phyloP scores from a whole-genome alignment of 768 basidiomycete species.

The Lactarius indigo region DNA sequence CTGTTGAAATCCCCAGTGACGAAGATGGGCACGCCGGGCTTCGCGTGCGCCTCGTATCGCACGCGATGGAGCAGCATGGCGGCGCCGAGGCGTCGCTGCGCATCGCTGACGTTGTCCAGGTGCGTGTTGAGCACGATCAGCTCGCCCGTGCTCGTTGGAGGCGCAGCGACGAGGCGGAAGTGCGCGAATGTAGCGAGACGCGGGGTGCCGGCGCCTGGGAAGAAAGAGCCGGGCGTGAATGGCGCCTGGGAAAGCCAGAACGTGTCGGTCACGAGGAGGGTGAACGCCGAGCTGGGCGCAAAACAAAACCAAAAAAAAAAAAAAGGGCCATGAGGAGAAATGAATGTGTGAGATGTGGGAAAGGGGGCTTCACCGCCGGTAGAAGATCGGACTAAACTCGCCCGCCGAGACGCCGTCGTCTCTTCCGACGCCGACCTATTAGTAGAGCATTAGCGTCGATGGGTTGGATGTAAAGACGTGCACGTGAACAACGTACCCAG shows the following conservation, averaged over 20 bases:
- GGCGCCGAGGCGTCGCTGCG: conserved; percentile 47
- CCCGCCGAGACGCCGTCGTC: conserved; percentile 53
- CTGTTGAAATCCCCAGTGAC: conserved; percentile 54
- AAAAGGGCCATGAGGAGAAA: neutral
- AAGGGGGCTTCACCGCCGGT: conserved; percentile 36
- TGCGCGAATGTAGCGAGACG: conserved; percentile 48
- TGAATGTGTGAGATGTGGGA: neutral
- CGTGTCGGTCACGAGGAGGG: conserved; percentile 41
- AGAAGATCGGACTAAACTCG: conserved; percentile 64
- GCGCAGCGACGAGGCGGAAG: conserved; percentile 31
- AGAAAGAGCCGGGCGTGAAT: conserved; percentile 43
- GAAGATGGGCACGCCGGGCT: conserved; percentile 37
- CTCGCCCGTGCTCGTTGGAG: conserved; percentile 15
- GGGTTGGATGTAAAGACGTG: too few species aligned
- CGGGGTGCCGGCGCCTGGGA: conserved; percentile 48
- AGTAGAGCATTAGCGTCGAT: neutral
- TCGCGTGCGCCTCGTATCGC: conserved; percentile 41
- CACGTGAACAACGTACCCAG: conserved; percentile 38
- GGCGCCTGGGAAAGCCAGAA: conserved; percentile 60
- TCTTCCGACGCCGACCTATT: conserved; percentile 57
- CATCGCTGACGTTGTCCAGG: conserved; percentile 52
- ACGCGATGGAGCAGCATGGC: conserved; percentile 50
- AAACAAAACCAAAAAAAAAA: too few species aligned
- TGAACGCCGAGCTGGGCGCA: conserved; percentile 33
- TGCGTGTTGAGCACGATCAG: conserved; percentile 52